phyloP scores from a whole-genome alignment of 2,329 filamentous ascomycete species.

The Neofusicoccum kwambonambiense region DNA sequence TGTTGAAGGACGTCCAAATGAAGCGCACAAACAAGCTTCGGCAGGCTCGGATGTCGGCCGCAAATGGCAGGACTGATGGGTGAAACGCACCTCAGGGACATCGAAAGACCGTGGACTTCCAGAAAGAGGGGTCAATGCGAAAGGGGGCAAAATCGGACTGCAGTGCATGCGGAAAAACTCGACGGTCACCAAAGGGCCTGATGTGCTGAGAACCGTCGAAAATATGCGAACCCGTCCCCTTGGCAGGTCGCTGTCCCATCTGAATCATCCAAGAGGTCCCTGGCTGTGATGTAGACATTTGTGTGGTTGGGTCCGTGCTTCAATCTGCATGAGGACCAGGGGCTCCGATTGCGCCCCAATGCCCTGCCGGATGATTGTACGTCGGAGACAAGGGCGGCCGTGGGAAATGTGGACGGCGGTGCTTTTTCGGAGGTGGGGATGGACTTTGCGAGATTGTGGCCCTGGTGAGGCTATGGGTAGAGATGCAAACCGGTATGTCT shows the following conservation, averaged over 20 bases:
- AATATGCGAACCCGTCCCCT: no score
- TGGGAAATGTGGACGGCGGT: neutral
- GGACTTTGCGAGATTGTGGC: neutral
- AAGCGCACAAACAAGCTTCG: neutral
- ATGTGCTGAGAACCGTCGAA: neutral
- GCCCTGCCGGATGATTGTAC: neutral
- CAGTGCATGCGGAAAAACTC: neutral
- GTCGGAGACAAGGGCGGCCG: neutral
- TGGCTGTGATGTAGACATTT: no score
- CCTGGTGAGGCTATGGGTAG: neutral
- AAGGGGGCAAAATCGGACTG: neutral
- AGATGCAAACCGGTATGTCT: neutral
- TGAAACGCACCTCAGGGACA: neutral
- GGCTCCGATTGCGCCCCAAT: neutral
- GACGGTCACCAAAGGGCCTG: neutral
- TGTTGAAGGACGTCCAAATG: neutral
- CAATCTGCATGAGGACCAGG: neutral
- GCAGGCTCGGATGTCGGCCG: neutral
- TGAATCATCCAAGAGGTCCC: no score
- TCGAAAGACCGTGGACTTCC: neutral
- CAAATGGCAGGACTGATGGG: neutral
- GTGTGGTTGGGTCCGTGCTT: neutral
- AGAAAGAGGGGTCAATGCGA: neutral
- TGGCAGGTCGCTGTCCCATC: no score
- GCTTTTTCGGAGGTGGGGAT: neutral